These are phyloP conservation scores for Candida xyloterini DNA, from an alignment of 805 yeast species.

Conservation along the genomic window DNA sequence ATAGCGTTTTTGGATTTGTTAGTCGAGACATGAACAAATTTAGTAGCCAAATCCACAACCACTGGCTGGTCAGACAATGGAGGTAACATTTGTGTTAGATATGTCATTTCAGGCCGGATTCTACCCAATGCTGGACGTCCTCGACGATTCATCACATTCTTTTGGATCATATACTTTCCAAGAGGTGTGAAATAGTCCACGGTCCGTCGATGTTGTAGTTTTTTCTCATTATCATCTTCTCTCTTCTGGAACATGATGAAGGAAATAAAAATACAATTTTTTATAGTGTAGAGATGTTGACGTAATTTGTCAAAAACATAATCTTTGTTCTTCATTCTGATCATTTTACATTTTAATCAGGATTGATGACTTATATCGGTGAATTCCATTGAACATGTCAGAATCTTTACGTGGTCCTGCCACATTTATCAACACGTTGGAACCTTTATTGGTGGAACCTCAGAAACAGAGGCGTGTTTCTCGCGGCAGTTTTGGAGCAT, in stretches of 20 bases:
- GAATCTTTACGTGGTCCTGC: slow-evolving; percentile 4
- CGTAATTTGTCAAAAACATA: no score
- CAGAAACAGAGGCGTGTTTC: slow-evolving; percentile 1
- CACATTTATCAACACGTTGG: background rate
- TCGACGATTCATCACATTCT: slow-evolving; percentile 41
- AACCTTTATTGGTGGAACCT: slow-evolving; percentile 8
- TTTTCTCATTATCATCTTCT: slow-evolving; percentile 18
- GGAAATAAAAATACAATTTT: background rate
- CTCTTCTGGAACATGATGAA: slow-evolving; percentile 7
- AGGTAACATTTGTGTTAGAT: slow-evolving; percentile 61
- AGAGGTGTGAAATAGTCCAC: slow-evolving; percentile 75
- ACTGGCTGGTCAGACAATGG: slow-evolving; percentile 49
- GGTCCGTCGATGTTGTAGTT: slow-evolving; percentile 52
- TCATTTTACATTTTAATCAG: no score
- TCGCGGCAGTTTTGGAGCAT: slow-evolving; percentile 6
- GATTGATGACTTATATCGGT: no score
- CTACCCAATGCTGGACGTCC: slow-evolving; percentile 40
- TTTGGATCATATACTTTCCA: slow-evolving; percentile 58
- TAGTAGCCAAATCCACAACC: slow-evolving; percentile 63
- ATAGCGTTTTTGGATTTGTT: slow-evolving; percentile 92
- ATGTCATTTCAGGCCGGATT: slow-evolving; percentile 68
- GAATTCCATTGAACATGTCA: background rate
- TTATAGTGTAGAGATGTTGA: slow-evolving; percentile 6
- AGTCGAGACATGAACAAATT: slow-evolving; percentile 85
- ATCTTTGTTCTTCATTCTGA: no score